Evolutionary conservation across 129 eudicot genomes (phyloP).

Genomic region (Helianthus annuus): HanXRQr2.0-SUNRISE NC_035433.2:148874825-148875324

Average conservation of each 20-base stretch:
- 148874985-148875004: constrained; percentile 46
- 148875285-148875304: constrained; percentile 97
- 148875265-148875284: constrained; percentile 84
- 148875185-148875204: constrained; percentile 86
- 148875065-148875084: constrained; percentile 84
- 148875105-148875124: constrained; percentile 63
- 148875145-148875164: constrained; percentile 67
- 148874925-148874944: constrained; percentile 42
- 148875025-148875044: constrained; percentile 36
- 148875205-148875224: constrained; percentile 67
- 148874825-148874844: constrained; percentile 60
- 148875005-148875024: constrained; percentile 60
- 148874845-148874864: constrained; percentile 83
- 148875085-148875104: constrained; percentile 65
- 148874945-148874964: constrained; percentile 88
- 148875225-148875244: constrained; percentile 49
- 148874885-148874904: constrained; percentile 67
- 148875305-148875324: constrained; percentile 61
- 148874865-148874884: constrained; percentile 65
- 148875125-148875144: constrained; percentile 54
- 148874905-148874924: constrained; percentile 69
- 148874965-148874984: constrained; percentile 71
- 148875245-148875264: constrained; percentile 61
- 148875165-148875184: constrained; percentile 91
- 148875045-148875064: constrained; percentile 85